phyloP scores from a whole-genome alignment of 352 stramenopile genomes.

The Globisporangium mamillatum region DNA sequence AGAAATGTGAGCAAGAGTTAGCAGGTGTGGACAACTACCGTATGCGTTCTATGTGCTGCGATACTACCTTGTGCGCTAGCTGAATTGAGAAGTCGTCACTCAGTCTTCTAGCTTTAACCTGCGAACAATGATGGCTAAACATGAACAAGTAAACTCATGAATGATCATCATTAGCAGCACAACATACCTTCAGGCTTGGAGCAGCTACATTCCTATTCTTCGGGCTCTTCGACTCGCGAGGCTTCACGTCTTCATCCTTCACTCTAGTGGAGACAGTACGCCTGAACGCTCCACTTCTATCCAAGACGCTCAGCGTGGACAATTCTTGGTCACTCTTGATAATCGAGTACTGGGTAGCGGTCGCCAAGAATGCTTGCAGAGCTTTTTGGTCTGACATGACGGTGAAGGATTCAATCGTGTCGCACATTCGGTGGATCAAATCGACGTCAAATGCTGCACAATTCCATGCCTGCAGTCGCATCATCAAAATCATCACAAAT shows the following conservation, averaged over 20 bases:
- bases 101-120: conserved; percentile 9
- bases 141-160: not conserved
- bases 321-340: conserved; percentile 40
- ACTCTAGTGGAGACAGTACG: conserved; percentile 17
- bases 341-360: conserved; percentile 29
- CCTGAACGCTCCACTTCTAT: conserved; percentile 34
- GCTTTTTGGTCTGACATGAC: conserved; percentile 25
- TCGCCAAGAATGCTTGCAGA: conserved; percentile 30
- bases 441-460: conserved; percentile 44
- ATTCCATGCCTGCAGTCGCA: conserved; percentile 51
- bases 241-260: conserved; percentile 23
- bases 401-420: conserved; percentile 37
- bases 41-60: too few species aligned
- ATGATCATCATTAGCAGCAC: not conserved
- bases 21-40: not conserved
- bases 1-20: not conserved
- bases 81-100: conserved; percentile 13
- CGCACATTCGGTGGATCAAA: conserved; percentile 45
- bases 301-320: conserved; percentile 28
- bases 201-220: not conserved
- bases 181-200: conserved; percentile 12
- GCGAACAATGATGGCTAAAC: not conserved
- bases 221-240: conserved; percentile 6
- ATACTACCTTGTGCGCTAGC: conserved; percentile 7
- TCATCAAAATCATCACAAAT: not conserved